Conservation (phyloP, 2,329 filamentous ascomycete species). For the Fusarium sp. region DNA sequence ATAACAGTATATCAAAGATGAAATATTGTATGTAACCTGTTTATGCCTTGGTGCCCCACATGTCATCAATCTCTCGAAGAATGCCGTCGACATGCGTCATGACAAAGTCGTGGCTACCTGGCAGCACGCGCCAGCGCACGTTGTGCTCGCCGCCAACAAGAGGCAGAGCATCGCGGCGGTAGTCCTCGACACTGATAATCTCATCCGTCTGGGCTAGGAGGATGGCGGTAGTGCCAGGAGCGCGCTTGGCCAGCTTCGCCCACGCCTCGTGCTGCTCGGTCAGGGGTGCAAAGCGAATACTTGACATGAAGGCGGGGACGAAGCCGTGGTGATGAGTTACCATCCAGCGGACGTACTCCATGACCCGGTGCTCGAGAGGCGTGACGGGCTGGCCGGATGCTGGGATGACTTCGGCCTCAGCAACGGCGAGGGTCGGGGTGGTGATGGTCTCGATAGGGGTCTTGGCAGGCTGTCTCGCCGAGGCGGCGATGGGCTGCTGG, state of each 20-base stretch:
- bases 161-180: constrained; percentile 65
- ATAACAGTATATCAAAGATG: not conserved
- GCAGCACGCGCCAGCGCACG: constrained; percentile 67
- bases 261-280: constrained; percentile 68
- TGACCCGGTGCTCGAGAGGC: constrained; percentile 64
- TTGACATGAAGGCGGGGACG: constrained; percentile 73
- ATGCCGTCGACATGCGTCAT: constrained; percentile 68
- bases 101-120: constrained; percentile 74
- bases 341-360: constrained; percentile 72
- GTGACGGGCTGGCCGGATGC: constrained; percentile 47
- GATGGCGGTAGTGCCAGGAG: constrained; percentile 64
- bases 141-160: constrained; percentile 66
- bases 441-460: constrained; percentile 45
- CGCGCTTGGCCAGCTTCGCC: constrained; percentile 61
- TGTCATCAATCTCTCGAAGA: constrained; percentile 62
- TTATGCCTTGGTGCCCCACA: constrained; percentile 58
- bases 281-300: constrained; percentile 69
- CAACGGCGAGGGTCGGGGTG: constrained; percentile 53
- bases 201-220: constrained; percentile 68
- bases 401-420: constrained; percentile 59
- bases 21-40: not conserved
- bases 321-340: constrained; percentile 70
- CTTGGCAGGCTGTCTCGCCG: constrained; percentile 45
- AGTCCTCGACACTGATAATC: constrained; percentile 68
- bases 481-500: constrained; percentile 64